phyloP scores from a whole-genome alignment of 208 protist genomes.

The Trypanosoma melophagium region DNA sequence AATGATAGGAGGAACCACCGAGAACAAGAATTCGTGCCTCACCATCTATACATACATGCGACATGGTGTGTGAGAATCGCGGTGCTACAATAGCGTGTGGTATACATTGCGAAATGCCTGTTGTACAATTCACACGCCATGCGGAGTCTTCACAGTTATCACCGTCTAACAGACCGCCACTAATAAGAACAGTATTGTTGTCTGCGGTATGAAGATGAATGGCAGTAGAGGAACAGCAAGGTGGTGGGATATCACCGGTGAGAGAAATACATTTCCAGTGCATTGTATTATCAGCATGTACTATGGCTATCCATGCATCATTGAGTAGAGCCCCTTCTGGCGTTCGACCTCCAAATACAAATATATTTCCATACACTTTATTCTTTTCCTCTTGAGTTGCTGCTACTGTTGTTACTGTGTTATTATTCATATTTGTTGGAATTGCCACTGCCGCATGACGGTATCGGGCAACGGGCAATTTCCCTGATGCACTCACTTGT shows the following conservation, averaged over 20 bases:
- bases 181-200: conserved; percentile 24
- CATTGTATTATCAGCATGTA: conserved; percentile 22
- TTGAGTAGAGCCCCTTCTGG: conserved; percentile 19
- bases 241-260: conserved; percentile 26
- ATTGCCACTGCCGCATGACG: conserved; percentile 43
- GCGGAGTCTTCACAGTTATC: conserved; percentile 15
- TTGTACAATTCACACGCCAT: conserved; percentile 29
- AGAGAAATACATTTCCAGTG: conserved; percentile 30
- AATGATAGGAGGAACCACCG: conserved; percentile 52
- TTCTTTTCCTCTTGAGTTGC: not conserved
- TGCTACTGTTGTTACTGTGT: not conserved
- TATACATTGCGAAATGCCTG: conserved; percentile 13
- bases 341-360: conserved; percentile 64
- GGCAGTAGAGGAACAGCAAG: conserved; percentile 53
- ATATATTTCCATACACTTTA: conserved; percentile 17
- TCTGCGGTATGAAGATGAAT: conserved; percentile 1
- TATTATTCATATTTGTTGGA: no score
- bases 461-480: conserved; percentile 35
- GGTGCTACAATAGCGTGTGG: conserved; percentile 13
- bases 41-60: conserved; percentile 35
- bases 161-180: conserved; percentile 27
- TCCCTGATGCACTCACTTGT: not conserved
- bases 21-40: conserved; percentile 47
- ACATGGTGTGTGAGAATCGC: conserved; percentile 75
- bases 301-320: conserved; percentile 42